Evolutionary conservation across 768 basidiomycete genomes (phyloP).

Genomic region (Hericium rajendrae): DNA sequence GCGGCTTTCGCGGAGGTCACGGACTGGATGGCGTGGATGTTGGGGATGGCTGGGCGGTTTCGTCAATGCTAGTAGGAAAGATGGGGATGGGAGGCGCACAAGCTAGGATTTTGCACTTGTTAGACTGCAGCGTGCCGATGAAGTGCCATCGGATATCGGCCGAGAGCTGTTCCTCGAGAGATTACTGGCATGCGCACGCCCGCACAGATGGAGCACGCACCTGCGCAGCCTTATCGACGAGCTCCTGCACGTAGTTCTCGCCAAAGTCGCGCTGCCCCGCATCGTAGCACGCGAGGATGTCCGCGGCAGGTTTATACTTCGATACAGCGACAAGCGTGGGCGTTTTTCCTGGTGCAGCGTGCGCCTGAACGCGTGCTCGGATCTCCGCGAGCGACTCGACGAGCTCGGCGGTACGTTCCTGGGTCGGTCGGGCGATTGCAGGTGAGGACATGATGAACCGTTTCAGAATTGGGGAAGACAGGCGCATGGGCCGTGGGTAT

Average conservation of each 20-base stretch:
- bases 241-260: slow-evolving; percentile 94
- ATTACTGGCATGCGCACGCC: not conserved
- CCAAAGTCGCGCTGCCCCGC: slow-evolving; percentile 86
- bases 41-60: slow-evolving; percentile 60
- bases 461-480: too few relatives aligned
- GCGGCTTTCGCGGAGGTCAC: slow-evolving; percentile 77
- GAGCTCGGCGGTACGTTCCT: slow-evolving; percentile 45
- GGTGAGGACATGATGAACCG: too few relatives aligned
- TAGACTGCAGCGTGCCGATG: slow-evolving; percentile 88
- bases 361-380: slow-evolving; percentile 33
- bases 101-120: slow-evolving; percentile 86
- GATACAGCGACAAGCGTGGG: slow-evolving; percentile 78
- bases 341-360: slow-evolving; percentile 14
- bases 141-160: slow-evolving; percentile 91
- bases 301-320: slow-evolving; percentile 84
- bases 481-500: too few relatives aligned
- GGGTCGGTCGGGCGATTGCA: slow-evolving; percentile 3
- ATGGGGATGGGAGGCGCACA: slow-evolving; percentile 22
- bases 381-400: slow-evolving; percentile 44
- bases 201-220: not conserved
- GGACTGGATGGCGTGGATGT: slow-evolving; percentile 82
- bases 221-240: slow-evolving; percentile 68
- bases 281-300: slow-evolving; percentile 77
- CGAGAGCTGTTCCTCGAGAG: slow-evolving; percentile 53
- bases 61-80: not conserved